These are phyloP conservation scores for Lachnellula subtilissima DNA, from an alignment of 2,329 filamentous ascomycete species.

Conservation along the genomic window DNA sequence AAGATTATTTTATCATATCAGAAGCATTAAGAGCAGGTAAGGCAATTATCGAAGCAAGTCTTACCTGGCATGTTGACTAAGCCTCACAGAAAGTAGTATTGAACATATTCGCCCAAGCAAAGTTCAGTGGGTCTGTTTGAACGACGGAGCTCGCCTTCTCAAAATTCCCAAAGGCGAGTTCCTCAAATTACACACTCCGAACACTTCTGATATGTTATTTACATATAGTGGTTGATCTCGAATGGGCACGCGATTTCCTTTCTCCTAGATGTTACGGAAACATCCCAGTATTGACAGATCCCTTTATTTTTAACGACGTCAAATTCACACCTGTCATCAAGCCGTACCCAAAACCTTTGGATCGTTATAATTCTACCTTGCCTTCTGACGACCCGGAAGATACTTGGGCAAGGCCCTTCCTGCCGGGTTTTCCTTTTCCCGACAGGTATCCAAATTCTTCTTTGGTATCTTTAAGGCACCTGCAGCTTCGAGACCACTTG, in stretches of 20 bases:
- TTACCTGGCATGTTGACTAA: too few relatives aligned
- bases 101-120: too few relatives aligned
- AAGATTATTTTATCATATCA: too few relatives aligned
- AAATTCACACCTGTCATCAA: neutral
- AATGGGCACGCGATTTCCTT: neutral
- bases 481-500: neutral
- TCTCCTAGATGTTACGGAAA: neutral
- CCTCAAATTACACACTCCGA: too few relatives aligned
- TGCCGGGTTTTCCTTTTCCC: neutral
- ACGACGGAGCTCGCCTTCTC: too few relatives aligned
- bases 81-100: too few relatives aligned
- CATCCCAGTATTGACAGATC: neutral
- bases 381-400: neutral
- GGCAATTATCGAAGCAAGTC: too few relatives aligned
- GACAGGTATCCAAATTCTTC: neutral
- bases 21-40: too few relatives aligned
- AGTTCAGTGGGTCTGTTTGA: too few relatives aligned
- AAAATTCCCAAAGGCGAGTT: too few relatives aligned
- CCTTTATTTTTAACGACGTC: neutral
- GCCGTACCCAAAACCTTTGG: neutral
- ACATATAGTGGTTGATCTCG: neutral
- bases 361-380: neutral
- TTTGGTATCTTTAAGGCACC: neutral
- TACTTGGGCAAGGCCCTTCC: neutral
- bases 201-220: neutral